phyloP scores from a whole-genome alignment of 2,329 filamentous ascomycete species.

The Decorospora gaudefroyi region DNA sequence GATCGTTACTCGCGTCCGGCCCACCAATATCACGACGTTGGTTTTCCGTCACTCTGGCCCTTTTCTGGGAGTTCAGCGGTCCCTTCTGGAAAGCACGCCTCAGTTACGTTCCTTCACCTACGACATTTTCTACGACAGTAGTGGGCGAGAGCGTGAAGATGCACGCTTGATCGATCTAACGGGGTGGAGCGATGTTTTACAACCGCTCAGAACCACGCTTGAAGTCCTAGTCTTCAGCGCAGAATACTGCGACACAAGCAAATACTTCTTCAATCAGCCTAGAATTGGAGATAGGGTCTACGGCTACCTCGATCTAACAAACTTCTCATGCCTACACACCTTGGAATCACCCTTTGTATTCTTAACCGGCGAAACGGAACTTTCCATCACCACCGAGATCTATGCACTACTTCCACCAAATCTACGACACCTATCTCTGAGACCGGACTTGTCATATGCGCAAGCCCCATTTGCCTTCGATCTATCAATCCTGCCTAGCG shows the following conservation, averaged over 20 bases:
- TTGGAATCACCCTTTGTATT: slow-evolving; percentile 34
- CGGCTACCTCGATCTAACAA: slow-evolving; percentile 31
- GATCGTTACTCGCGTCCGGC: slow-evolving; percentile 3
- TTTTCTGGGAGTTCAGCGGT: slow-evolving; percentile 7
- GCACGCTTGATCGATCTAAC: slow-evolving; percentile 21
- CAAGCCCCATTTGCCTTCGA: slow-evolving; percentile 29
- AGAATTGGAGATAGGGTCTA: slow-evolving; percentile 17
- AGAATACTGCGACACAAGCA: slow-evolving; percentile 27
- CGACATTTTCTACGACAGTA: slow-evolving; percentile 28
- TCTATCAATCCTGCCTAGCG: slow-evolving; percentile 20
- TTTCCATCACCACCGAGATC: slow-evolving; percentile 28
- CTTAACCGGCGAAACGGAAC: slow-evolving; percentile 31
- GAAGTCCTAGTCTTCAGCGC: slow-evolving; percentile 27
- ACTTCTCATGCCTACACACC: slow-evolving; percentile 27
- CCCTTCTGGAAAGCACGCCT: slow-evolving; percentile 20
- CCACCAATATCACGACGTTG: slow-evolving; percentile 28
- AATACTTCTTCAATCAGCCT: slow-evolving; percentile 30
- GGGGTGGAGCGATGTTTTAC: slow-evolving; percentile 24
- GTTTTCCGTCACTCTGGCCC: slow-evolving; percentile 25
- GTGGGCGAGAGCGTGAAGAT: slow-evolving; percentile 3
- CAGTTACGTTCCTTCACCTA: slow-evolving; percentile 31
- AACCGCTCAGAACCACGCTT: slow-evolving; percentile 14
- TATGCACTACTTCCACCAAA: slow-evolving; percentile 29
- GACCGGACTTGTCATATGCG: slow-evolving; percentile 33
- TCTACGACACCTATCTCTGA: slow-evolving; percentile 31